Percentiles rank a stretch among this genome's conserved stretches.
Conservation (phyloP, 1,284 basidiomycete species). For the Albatrellus sp. region DNA sequence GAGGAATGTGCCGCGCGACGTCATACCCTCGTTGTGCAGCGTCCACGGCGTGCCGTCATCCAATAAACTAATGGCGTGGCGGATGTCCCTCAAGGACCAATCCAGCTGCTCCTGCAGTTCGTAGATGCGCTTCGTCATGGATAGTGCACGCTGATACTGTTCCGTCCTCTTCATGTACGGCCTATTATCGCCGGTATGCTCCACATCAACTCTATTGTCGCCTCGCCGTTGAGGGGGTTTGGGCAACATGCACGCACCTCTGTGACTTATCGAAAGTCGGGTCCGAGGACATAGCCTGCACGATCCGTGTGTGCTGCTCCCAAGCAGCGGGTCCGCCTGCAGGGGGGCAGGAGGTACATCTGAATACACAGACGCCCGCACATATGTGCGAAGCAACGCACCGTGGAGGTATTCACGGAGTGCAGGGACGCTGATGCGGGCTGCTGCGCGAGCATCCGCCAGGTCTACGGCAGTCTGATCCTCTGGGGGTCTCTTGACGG, state of each 20-base stretch:
- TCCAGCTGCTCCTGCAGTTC: conserved; percentile 40
- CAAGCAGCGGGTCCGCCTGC: conserved; percentile 37
- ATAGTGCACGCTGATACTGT: conserved; percentile 33
- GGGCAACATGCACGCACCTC: conserved; percentile 23
- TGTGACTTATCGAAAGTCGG: conserved; percentile 52
- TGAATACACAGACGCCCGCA: not conserved
- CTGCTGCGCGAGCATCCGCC: conserved; percentile 26
- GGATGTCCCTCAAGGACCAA: conserved; percentile 39
- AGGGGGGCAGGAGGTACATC: not conserved
- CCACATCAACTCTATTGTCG: not conserved
- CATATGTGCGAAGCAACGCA: not conserved
- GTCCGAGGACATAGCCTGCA: conserved; percentile 39
- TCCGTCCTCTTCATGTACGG: conserved; percentile 40
- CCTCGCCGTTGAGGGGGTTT: too few species aligned
- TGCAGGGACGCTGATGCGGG: conserved; percentile 27
- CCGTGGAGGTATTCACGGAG: conserved; percentile 22
- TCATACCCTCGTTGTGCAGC: conserved; percentile 38
- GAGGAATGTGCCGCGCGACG: conserved; percentile 1
- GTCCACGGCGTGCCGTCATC: conserved; percentile 41
- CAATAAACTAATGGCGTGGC: conserved; percentile 29
- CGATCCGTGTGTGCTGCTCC: conserved; percentile 34
- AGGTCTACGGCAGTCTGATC: conserved; percentile 41
- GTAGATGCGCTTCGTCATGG: conserved; percentile 40
- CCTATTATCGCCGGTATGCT: conserved; percentile 17
- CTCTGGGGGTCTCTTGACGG: not conserved